Base-by-base conservation (phyloP, 1,284 basidiomycete species). In the Pseudozyma tsukubaensis region DNA sequence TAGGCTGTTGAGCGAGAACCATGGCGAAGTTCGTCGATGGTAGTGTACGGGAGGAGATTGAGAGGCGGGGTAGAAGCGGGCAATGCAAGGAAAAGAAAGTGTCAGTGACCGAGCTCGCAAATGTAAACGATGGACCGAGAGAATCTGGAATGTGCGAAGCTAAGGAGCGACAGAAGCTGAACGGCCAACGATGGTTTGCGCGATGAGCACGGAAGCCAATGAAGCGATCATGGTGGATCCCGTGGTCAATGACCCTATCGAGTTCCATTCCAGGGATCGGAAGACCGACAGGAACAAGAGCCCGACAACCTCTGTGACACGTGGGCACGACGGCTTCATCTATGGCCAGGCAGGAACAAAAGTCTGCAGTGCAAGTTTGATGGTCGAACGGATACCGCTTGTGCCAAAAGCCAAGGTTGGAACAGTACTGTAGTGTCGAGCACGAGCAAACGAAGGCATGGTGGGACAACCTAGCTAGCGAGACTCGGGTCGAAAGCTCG, bases 1-100 rank as follows among this genome's bases (percentile, higher is more conserved):
- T 79, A 78, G 67, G 78, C 78, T 78, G 72, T 60, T 56, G 65
- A n/a, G 43, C 13, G 13, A 7, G 16, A 19, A 56, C 18, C 49
- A 63, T 45, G 45, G 24, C 44, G 56, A 35, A 13, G 3, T 39
- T 10, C 29, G 35, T 18, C 24, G 24, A 13, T 21, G 11, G 2
- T 36, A 16, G 32, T 2, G 44, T 45, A 54, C 12, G 50, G 50
- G 24, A 29, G 24, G 24, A 18, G 21, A 39, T 32, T 7, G 14
- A 37, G 12, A 55, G 29, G 16, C 12, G 29, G 19, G 45, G 48
- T 19, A 49, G 37, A 24, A 29, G 29, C 13, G 19, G 16, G n/a
- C 35, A 48, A 44, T 24, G 37, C 14, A 32, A 16, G 36, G 47
- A 37, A 36, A 45, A 10, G 19, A 62, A 35, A 13, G 14, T 16